Evolutionary conservation across 495 filamentous ascomycete genomes (phyloP).

Genomic region (Trypethelium eluteriae): DNA sequence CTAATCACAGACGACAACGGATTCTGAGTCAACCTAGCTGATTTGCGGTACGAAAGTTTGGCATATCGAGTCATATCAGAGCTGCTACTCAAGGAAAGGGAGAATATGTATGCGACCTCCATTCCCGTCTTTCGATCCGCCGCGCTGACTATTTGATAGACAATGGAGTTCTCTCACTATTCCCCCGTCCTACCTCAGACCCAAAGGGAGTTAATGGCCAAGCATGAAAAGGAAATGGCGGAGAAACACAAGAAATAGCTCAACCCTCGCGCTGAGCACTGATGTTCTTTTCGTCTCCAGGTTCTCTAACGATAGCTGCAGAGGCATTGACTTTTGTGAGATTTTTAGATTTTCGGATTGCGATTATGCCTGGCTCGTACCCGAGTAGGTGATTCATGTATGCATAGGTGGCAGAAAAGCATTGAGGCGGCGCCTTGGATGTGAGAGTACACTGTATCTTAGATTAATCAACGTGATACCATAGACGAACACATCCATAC

Average conservation of each 20-base stretch:
- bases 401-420: not conserved
- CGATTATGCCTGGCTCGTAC: no score
- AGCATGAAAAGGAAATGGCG: constrained; percentile 77
- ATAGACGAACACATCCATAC: not conserved
- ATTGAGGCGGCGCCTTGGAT: not conserved
- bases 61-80: constrained; percentile 80
- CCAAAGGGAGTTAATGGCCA: constrained; percentile 86
- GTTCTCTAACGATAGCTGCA: no score
- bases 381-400: not conserved
- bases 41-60: constrained; percentile 47
- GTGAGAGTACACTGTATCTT: not conserved
- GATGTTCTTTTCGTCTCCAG: not conserved
- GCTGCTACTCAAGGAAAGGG: constrained; percentile 97
- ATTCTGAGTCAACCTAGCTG: not conserved
- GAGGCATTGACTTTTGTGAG: no score
- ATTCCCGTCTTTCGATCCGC: not conserved
- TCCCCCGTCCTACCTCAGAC: constrained; percentile 75
- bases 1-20: no score
- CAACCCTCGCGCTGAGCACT: not conserved
- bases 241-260: constrained; percentile 61
- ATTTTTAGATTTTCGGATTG: no score
- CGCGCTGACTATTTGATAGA: constrained; percentile 23
- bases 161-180: constrained; percentile 98
- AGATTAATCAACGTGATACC: not conserved
- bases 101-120: constrained; percentile 52